Evolutionary conservation across 805 yeast genomes (phyloP).

Genomic region (Starmerella cellae): DNA sequence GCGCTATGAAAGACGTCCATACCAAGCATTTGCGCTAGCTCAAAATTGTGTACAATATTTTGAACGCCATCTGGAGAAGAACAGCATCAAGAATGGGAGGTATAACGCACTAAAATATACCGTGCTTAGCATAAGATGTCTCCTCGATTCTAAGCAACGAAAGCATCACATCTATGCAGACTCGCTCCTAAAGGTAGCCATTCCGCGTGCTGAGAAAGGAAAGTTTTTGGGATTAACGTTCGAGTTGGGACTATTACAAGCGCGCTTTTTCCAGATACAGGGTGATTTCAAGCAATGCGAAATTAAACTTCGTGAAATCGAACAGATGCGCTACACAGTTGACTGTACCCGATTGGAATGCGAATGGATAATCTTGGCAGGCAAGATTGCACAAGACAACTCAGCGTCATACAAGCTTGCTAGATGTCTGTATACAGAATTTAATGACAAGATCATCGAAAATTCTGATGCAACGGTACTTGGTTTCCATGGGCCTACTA

Average conservation of each 20-base stretch:
- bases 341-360: background rate
- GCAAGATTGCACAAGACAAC: background rate
- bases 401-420: background rate
- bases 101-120: background rate
- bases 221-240: background rate
- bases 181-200: background rate
- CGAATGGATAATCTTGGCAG: background rate
- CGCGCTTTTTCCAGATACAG: background rate
- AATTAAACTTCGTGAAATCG: too few relatives aligned
- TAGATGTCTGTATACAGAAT: conserved; percentile 7
- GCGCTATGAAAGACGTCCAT: background rate
- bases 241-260: conserved; percentile 5
- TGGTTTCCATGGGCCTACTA: too few relatives aligned
- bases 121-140: conserved; percentile 1
- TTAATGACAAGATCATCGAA: background rate
- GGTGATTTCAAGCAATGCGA: background rate
- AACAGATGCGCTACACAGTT: background rate
- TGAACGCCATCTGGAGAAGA: background rate
- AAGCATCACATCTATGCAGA: conserved; percentile 1
- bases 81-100: background rate
- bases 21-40: background rate
- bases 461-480: background rate
- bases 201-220: background rate
- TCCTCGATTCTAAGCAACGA: conserved; percentile 3
- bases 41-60: background rate